Conservation (phyloP, 768 basidiomycete genomes). For the Sporobolomyces phaffii region DNA sequence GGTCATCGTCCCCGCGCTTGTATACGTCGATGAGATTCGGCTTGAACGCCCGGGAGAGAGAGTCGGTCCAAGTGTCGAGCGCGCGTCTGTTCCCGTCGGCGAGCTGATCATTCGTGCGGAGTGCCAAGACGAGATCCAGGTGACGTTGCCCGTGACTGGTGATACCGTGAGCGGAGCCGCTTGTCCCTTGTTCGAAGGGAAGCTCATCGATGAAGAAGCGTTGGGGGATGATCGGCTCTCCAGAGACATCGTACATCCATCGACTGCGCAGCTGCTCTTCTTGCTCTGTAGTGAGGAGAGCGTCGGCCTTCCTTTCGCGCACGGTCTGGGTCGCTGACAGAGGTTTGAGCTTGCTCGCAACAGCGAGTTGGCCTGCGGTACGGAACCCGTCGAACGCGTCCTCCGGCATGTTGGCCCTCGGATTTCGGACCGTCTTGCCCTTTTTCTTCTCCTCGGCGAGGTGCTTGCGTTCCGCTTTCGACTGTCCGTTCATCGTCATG, state of each 20-base stretch:
- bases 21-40: conserved; percentile 24
- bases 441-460: conserved; percentile 33
- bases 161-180: conserved; percentile 25
- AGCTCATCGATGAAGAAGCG: conserved; percentile 18
- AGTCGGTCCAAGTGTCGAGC: conserved; percentile 34
- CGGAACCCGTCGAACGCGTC: conserved; percentile 71
- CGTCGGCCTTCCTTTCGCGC: conserved; percentile 24
- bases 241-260: conserved; percentile 15
- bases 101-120: conserved; percentile 2
- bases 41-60: conserved; percentile 25
- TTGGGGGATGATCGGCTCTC: conserved; percentile 1
- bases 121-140: conserved; percentile 9
- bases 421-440: conserved; percentile 46
- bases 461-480: conserved; percentile 12
- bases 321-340: conserved; percentile 20
- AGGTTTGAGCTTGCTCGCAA: conserved; percentile 37
- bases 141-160: conserved; percentile 19
- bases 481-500: conserved; percentile 36
- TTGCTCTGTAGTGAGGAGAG: conserved; percentile 25
- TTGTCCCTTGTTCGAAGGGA: conserved; percentile 10
- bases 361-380: conserved; percentile 59
- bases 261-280: conserved; percentile 19
- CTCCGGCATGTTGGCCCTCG: conserved; percentile 63
- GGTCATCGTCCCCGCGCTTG: background rate
- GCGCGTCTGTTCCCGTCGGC: conserved; percentile 9